Conservation (phyloP, 2,329 filamentous ascomycete species). For the Clonostachys rosea region DNA sequence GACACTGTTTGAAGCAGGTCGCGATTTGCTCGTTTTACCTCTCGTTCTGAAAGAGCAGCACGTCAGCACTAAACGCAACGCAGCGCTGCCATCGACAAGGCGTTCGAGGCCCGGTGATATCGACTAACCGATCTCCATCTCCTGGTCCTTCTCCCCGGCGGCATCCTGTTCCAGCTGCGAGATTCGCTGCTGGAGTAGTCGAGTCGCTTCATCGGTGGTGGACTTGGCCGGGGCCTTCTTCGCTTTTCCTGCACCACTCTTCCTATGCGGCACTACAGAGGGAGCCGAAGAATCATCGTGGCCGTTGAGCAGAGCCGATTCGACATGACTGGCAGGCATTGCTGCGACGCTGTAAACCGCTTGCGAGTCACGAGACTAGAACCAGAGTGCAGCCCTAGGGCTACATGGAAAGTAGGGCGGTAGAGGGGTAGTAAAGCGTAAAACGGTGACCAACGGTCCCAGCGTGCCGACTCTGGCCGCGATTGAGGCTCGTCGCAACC, state of each 20-base stretch:
- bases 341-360: constrained; percentile 2
- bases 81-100: no score
- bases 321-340: constrained; percentile 34
- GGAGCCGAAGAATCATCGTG: constrained; percentile 27
- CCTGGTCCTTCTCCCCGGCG: constrained; percentile 90
- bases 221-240: constrained; percentile 71
- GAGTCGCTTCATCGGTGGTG: constrained; percentile 64
- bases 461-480: background rate
- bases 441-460: background rate
- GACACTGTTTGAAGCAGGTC: constrained; percentile 85
- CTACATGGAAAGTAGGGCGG: constrained; percentile 6
- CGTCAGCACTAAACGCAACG: background rate
- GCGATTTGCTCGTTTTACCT: constrained; percentile 89
- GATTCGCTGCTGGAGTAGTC: constrained; percentile 88
- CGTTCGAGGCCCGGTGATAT: background rate
- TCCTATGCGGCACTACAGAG: constrained; percentile 59
- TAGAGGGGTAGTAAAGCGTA: background rate
- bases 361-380: no score
- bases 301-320: constrained; percentile 34
- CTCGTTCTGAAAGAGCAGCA: constrained; percentile 59
- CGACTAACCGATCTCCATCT: constrained; percentile 86
- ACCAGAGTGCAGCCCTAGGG: constrained; percentile 1
- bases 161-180: constrained; percentile 92
- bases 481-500: background rate
- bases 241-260: constrained; percentile 54